A percentile compares a stretch with the other conserved stretches of the same genome.
These are phyloP conservation scores for Sugiyamaella boreocaroliniensis DNA, from an alignment of 805 yeast species.

Conservation along the genomic window DNA sequence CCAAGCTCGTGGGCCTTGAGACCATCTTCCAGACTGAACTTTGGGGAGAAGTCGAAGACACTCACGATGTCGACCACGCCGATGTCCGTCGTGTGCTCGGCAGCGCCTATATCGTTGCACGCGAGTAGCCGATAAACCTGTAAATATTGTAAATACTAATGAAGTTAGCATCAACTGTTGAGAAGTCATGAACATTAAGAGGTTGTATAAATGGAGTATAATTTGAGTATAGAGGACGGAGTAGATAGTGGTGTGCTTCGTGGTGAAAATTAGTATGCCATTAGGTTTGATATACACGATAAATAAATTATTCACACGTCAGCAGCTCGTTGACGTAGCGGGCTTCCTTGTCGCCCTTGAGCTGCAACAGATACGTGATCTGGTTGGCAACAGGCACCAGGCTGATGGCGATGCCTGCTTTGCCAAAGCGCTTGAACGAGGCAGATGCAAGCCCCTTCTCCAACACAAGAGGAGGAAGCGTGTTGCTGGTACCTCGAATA, in stretches of 20 bases:
- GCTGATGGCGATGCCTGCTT: conserved; percentile 16
- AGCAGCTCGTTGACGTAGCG: conserved; percentile 18
- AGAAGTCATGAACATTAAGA: no score
- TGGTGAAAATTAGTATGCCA: background rate
- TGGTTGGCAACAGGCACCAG: conserved; percentile 7
- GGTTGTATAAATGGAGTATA: no score
- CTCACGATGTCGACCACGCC: conserved; percentile 94
- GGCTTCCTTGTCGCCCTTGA: conserved; percentile 26
- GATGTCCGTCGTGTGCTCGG: conserved; percentile 80
- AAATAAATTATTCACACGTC: conserved; percentile 4
- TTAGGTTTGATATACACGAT: background rate
- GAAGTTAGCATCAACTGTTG: no score
- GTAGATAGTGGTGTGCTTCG: no score
- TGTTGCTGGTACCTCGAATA: conserved; percentile 4
- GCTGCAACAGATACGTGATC: conserved; percentile 24
- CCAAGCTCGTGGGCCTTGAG: conserved; percentile 74
- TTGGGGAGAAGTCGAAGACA: conserved; percentile 99
- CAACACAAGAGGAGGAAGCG: conserved; percentile 5
- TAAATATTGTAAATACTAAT: background rate
- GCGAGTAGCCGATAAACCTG: conserved; percentile 5
- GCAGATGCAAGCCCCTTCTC: conserved; percentile 7
- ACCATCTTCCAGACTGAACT: conserved; percentile 73
- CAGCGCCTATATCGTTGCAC: conserved; percentile 60
- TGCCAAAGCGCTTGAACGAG: conserved; percentile 14
- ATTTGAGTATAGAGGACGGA: no score